Evolutionary conservation across 73 alveolate genomes (phyloP).

Genomic region (Paramecium tetraurelia): DNA sequence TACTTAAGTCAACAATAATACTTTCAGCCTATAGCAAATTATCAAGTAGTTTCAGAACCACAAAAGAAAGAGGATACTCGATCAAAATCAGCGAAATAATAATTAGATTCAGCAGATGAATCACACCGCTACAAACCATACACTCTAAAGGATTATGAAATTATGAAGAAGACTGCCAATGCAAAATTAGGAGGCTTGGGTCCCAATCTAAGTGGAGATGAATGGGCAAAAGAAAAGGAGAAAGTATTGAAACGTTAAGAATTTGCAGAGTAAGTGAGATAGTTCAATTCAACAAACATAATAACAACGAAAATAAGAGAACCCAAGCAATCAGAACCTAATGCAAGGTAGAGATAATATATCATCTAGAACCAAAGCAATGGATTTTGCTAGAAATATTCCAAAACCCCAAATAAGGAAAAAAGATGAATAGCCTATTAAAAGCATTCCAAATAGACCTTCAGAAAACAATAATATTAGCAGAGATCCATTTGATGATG

Average conservation of each 20-base stretch:
- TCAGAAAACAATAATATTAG: not conserved
- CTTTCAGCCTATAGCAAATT: not conserved
- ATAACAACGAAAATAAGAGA: not conserved
- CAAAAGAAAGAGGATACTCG: not conserved
- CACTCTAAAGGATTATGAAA: constrained; percentile 89
- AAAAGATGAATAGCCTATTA: not conserved
- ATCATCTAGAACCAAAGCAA: constrained; percentile 68
- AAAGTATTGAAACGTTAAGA: constrained; percentile 72
- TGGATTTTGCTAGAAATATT: constrained; percentile 74
- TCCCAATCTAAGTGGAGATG: constrained; percentile 92
- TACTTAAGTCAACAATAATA: not conserved
- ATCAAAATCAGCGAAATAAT: constrained; percentile 13
- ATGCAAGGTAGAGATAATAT: constrained; percentile 39
- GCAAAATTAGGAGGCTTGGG: constrained; percentile 92
- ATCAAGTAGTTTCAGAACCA: not conserved
- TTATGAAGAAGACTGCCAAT: constrained; percentile 71
- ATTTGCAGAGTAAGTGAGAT: constrained; percentile 79
- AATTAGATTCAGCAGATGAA: not conserved
- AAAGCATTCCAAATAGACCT: not conserved
- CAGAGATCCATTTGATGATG: constrained; percentile 49
- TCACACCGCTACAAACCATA: constrained; percentile 76
- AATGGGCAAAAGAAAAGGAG: constrained; percentile 85
- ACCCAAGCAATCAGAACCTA: constrained; percentile 19
- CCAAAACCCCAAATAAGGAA: constrained; percentile 65
- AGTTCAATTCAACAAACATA: not conserved